Evolutionary conservation across 192 early-diverging fungal species (phyloP).

Genomic region (Mycoemilia scoparia): DNA sequence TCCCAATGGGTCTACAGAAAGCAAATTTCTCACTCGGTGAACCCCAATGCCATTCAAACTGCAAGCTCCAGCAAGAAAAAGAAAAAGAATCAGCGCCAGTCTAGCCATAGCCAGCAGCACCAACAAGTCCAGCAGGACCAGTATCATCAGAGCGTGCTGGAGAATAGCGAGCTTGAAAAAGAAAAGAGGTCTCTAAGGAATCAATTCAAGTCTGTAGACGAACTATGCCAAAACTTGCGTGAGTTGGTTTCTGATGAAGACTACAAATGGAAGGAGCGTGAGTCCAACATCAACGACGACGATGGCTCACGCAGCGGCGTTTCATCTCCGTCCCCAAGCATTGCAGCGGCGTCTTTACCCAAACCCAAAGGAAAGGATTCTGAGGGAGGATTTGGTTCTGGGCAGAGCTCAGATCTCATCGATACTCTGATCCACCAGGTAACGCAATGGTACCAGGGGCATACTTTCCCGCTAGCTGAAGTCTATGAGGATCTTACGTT

Average conservation of each 20-base stretch:
- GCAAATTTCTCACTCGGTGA: constrained; percentile 19
- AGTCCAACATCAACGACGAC: not conserved
- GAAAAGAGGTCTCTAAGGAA: constrained; percentile 19
- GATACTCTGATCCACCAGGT: constrained; percentile 19
- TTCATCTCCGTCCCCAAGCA: constrained; percentile 11
- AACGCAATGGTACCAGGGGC: constrained; percentile 26
- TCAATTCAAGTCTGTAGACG: constrained; percentile 13
- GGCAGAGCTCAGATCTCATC: constrained; percentile 1
- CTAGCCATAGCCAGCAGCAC: not conserved
- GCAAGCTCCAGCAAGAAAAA: constrained; percentile 15
- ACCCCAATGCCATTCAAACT: not conserved
- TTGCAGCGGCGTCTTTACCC: constrained; percentile 7
- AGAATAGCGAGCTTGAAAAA: constrained; percentile 19
- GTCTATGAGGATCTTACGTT: constrained; percentile 33
- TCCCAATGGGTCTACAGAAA: constrained; percentile 58
- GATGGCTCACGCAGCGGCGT: constrained; percentile 5
- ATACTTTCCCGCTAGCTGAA: constrained; percentile 28
- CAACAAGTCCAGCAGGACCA: not conserved
- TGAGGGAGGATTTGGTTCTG: not conserved
- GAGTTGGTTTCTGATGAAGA: constrained; percentile 12
- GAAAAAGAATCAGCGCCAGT: constrained; percentile 5
- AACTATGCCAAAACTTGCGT: constrained; percentile 20
- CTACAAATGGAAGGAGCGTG: constrained; percentile 6
- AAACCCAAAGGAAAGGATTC: constrained; percentile 1
- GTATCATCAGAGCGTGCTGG: no score